phyloP scores from a whole-genome alignment of 2,329 filamentous ascomycete species.

The Fusarium piperis region DNA sequence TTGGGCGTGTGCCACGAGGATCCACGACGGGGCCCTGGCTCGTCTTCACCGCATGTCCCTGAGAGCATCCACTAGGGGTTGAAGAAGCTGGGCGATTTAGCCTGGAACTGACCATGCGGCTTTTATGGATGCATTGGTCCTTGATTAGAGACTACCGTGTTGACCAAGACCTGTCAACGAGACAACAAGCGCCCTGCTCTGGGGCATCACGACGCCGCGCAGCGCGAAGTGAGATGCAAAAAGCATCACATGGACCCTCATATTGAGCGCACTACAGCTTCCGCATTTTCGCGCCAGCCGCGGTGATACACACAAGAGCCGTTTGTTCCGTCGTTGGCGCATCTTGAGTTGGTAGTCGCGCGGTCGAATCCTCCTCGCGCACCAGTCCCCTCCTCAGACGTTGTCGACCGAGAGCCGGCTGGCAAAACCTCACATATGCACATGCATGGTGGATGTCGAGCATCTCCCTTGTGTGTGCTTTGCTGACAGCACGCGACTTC shows the following conservation, averaged over 20 bases:
- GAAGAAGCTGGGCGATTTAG: conserved; percentile 19
- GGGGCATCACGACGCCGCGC: conserved; percentile 12
- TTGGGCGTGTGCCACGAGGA: conserved; percentile 29
- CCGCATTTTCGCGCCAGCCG: conserved; percentile 10
- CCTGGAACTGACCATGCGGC: conserved; percentile 26
- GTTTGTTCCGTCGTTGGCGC: not conserved
- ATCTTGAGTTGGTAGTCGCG: conserved; percentile 1
- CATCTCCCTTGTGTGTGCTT: conserved; percentile 3
- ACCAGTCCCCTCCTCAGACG: not conserved
- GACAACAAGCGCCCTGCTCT: not conserved
- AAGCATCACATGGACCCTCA: conserved; percentile 15
- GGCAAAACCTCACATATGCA: conserved; percentile 9
- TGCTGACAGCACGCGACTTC: conserved; percentile 3
- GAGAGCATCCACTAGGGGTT: conserved; percentile 5
- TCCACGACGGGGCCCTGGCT: conserved; percentile 16
- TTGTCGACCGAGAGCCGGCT: conserved; percentile 3
- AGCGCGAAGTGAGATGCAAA: conserved; percentile 20
- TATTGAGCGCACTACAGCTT: not conserved
- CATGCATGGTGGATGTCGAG: conserved; percentile 26
- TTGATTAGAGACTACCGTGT: conserved; percentile 2
- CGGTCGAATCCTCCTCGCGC: not conserved
- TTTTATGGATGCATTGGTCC: conserved; percentile 27
- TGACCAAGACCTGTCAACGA: conserved; percentile 6
- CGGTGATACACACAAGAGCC: not conserved
- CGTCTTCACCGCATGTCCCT: conserved; percentile 41